Evolutionary conservation across 495 filamentous ascomycete genomes (phyloP), one percentile per base, ranked within the genome.

Genomic region (Bacidia gigantensis): DNA sequence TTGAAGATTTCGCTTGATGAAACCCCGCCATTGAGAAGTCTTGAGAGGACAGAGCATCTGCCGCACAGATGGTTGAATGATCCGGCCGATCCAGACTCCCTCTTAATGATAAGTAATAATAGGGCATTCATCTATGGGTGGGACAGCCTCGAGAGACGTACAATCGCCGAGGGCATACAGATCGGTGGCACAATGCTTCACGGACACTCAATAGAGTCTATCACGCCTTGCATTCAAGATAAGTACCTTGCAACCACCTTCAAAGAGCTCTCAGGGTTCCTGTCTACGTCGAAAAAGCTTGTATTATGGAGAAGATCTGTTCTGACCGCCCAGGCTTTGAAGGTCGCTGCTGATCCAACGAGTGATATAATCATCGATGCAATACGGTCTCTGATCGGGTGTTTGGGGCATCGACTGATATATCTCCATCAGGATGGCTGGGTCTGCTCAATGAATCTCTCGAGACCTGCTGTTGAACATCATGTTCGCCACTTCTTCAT

Each of bases 401-500:
- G 32, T 7, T 38, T 54, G 14, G 47, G 47, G 5, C 12, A 59
- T 3, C 25, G 58, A 44, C 48, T 62, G 3, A 40, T 62, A 20
- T 62, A 60, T 35, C 46, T 62, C 11, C 47, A 53, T 38, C 48
- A 26, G n/a, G 42, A 46, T 39, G 45, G 50, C 17, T 62, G 58
- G 58, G 44, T 62, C 23, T 58, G 46, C 49, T 52, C 58, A 1
- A 46, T 52, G 18, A 54, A 60, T 32, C 23, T 40, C 14, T 53
- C 18, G 3, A 18, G 29, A 7, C 26, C 26, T 7, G 46, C 26
- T 11, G 35, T 23, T 2, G 44, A 52, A 5, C 9, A 39, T 2
- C 29, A 50, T 12, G 40, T 42, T 23, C 54, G 54, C 12, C 58
- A 60, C 26, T 62, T 62, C 54, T 62, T 62, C 26, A 21, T 62